Evolutionary conservation across 31 red algal species (phyloP).

Genomic region (Asparagopsis taxiformis): DNA sequence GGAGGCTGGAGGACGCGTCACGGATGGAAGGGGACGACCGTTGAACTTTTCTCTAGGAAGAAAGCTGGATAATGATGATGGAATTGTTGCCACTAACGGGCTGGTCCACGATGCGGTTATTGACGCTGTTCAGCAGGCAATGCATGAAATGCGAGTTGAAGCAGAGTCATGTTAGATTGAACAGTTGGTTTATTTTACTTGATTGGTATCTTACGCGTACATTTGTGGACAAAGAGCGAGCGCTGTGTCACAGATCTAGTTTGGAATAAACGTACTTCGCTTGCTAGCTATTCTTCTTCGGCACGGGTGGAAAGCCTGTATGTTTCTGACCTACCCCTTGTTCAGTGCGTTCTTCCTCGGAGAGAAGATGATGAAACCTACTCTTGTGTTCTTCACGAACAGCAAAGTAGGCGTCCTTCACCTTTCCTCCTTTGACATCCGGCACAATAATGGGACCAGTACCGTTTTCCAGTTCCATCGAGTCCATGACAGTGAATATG

Average conservation of each 20-base stretch:
- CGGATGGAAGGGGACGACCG: slow-evolving; percentile 76
- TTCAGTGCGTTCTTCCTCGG: not conserved
- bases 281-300: no score
- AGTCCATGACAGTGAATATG: slow-evolving; percentile 36
- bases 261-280: no score
- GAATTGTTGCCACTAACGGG: slow-evolving; percentile 98
- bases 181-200: no score
- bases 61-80: slow-evolving; percentile 87
- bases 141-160: slow-evolving; percentile 33
- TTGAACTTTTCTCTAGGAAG: slow-evolving; percentile 89
- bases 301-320: no score
- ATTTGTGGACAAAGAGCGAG: no score
- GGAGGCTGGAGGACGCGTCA: slow-evolving; percentile 92
- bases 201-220: no score
- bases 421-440: slow-evolving; percentile 9
- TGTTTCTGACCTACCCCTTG: not conserved
- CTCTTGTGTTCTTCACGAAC: slow-evolving; percentile 32
- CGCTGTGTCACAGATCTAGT: no score
- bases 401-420: slow-evolving; percentile 37
- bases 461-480: slow-evolving; percentile 15
- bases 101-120: slow-evolving; percentile 81
- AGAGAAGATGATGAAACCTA: slow-evolving; percentile 16
- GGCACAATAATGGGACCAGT: slow-evolving; percentile 6
- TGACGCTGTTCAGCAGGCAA: slow-evolving; percentile 65
- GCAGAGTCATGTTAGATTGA: no score